These are phyloP conservation scores for Monosporascus sp. DNA, from an alignment of 2,329 filamentous ascomycete genomes.

Conservation along the genomic window DNA sequence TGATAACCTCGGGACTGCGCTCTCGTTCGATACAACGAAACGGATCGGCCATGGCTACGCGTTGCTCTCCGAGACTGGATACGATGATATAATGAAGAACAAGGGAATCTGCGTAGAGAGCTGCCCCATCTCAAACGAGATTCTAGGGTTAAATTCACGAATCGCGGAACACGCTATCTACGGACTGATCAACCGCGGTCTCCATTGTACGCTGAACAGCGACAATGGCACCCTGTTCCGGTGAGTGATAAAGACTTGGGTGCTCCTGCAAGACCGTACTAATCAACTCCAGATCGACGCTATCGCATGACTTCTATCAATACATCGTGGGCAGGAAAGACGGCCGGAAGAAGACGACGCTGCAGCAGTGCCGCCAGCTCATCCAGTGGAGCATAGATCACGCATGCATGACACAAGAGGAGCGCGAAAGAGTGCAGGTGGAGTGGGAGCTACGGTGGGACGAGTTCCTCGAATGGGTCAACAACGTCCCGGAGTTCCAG, in stretches of 20 bases:
- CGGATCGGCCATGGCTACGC: slow-evolving; percentile 73
- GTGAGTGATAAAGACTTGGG: slow-evolving; percentile 33
- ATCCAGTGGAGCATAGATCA: slow-evolving; percentile 59
- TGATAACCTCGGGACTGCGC: slow-evolving; percentile 64
- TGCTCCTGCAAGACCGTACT: not conserved
- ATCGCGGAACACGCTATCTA: slow-evolving; percentile 64
- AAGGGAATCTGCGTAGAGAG: slow-evolving; percentile 66
- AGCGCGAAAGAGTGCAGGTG: slow-evolving; percentile 30
- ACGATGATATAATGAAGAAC: slow-evolving; percentile 61
- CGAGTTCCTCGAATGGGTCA: slow-evolving; percentile 49
- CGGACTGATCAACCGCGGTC: slow-evolving; percentile 61
- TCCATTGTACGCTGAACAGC: slow-evolving; percentile 69
- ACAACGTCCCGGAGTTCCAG: slow-evolving; percentile 22
- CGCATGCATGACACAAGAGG: slow-evolving; percentile 43
- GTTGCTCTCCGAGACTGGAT: slow-evolving; percentile 57
- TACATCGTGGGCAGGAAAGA: slow-evolving; percentile 63
- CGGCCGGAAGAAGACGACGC: slow-evolving; percentile 59
- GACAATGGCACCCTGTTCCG: slow-evolving; percentile 71
- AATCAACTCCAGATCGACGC: slow-evolving; percentile 48
- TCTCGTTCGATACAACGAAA: slow-evolving; percentile 55
- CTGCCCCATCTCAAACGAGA: slow-evolving; percentile 73
- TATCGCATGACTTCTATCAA: slow-evolving; percentile 75
- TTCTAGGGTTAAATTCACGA: slow-evolving; percentile 63
- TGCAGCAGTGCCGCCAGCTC: slow-evolving; percentile 68
- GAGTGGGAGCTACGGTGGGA: slow-evolving; percentile 55